phyloP scores from a whole-genome alignment of 306 rosid genomes.

The Trifolium dubium region DNA sequence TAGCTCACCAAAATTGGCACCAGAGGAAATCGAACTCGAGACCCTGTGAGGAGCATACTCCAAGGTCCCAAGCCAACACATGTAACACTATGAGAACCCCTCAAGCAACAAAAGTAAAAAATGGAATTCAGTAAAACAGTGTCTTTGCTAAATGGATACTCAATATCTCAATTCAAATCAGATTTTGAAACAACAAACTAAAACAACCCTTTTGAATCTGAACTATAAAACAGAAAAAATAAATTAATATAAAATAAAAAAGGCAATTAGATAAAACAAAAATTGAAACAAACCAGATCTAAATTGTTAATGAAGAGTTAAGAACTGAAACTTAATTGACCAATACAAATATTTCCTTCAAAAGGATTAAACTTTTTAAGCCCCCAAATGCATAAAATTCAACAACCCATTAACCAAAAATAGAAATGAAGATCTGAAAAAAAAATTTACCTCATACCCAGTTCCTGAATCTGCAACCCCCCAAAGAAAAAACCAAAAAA shows the following conservation, averaged over 20 bases:
- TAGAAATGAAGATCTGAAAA: conserved; percentile 52
- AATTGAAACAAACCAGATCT: conserved; percentile 48
- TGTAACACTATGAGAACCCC: no score
- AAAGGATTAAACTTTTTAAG: conserved; percentile 42
- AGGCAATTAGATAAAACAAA: conserved; percentile 8
- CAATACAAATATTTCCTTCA: conserved; percentile 31
- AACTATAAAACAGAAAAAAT: neutral
- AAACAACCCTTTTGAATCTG: conserved; percentile 7
- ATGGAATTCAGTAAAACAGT: no score
- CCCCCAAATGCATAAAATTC: conserved; percentile 33
- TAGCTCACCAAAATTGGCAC: no score
- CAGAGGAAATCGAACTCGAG: no score
- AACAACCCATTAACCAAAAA: conserved; percentile 27
- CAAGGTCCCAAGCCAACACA: no score
- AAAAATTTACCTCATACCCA: conserved; percentile 58
- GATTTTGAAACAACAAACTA: conserved; percentile 22
- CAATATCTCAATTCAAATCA: conserved; percentile 17
- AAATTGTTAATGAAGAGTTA: conserved; percentile 27
- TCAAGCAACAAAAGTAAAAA: no score
- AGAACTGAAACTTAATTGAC: conserved; percentile 30
- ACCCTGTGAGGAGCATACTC: no score
- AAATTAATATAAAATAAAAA: neutral
- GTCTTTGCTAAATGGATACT: neutral
- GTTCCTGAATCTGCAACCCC: conserved; percentile 53
- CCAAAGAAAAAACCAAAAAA: neutral